Base-by-base conservation (phyloP, 2,329 filamentous ascomycete genomes). In the Alternaria viburni region DNA sequence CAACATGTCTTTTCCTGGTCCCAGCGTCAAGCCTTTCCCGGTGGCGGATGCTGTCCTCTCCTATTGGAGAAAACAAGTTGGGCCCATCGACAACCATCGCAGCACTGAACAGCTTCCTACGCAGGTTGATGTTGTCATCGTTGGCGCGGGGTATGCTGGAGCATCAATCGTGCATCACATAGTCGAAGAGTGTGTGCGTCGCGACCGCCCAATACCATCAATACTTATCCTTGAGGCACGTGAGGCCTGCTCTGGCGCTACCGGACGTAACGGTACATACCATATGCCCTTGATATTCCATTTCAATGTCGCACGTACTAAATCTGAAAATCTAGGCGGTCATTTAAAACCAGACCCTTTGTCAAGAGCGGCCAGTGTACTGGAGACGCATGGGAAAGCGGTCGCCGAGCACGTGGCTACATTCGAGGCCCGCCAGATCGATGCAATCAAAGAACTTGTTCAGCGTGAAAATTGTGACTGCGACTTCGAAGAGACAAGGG, bases 261-360 rank as follows among this genome's bases (percentile, higher is more conserved):
- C 86, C 9, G 86, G 83, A 2, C 80, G 86, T 52, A 87, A 87
- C 64, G 85, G 85, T 19, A 85, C 84, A 0, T 67, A 19, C 5
- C 25, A 15, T 17, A 50, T 43, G 19, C 12, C 13, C 15, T 46
- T 17, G 45, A 46, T 9, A 49, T 23, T 1, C 8, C 17, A 10
- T 1, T 10, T 17, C 15, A 15, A 9, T 47, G 4, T 5, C 12
- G 21, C 11, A 10, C 30, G 26, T 54, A 15, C 54, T 61, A n/a
- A 64, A 0, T 6, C n/a, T 25, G 17, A 12, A 11, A 5, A 6
- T n/a, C 1, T 19, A 64, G 61, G 65, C 17, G 65, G 65, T 10
- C 65, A 67, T 43, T 43, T 67, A 6, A 67, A 66, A 41, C 66
- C 85, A 85, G 70, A 82, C 86, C 64, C 65, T 6, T 57, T 66